Percentiles rank a stretch among this genome's conserved stretches.
These are phyloP conservation scores for Cryptococcus sp. DNA, from an alignment of 1,284 basidiomycete species.

Conservation along the genomic window DNA sequence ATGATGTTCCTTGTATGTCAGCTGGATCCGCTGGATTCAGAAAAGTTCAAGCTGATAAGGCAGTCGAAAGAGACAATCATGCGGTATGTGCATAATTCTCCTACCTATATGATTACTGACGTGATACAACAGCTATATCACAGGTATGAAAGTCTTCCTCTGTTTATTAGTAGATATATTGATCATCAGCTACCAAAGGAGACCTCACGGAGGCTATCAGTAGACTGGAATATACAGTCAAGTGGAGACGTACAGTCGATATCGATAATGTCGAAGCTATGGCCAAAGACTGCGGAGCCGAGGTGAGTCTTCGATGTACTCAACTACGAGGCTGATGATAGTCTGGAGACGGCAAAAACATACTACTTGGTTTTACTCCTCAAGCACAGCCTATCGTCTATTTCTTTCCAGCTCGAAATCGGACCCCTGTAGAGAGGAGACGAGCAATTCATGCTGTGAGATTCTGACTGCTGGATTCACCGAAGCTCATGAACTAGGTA, in stretches of 20 bases:
- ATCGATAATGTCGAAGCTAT: slow-evolving; percentile 37
- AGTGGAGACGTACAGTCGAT: slow-evolving; percentile 32
- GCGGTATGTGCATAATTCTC: slow-evolving; percentile 12
- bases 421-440: slow-evolving; percentile 22
- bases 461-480: background rate
- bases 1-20: slow-evolving; percentile 40
- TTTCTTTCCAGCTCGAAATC: slow-evolving; percentile 36
- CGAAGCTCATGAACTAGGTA: slow-evolving; percentile 16
- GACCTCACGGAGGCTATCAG: slow-evolving; percentile 24
- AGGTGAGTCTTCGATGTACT: slow-evolving; percentile 21
- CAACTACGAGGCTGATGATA: slow-evolving; percentile 2
- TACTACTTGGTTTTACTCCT: slow-evolving; percentile 30
- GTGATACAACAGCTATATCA: background rate
- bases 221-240: slow-evolving; percentile 32
- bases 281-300: slow-evolving; percentile 24
- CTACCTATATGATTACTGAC: slow-evolving; percentile 9
- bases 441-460: slow-evolving; percentile 24
- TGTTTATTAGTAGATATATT: background rate
- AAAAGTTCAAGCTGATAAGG: background rate
- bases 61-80: slow-evolving; percentile 30
- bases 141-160: background rate
- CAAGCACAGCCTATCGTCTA: slow-evolving; percentile 33
- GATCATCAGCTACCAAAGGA: slow-evolving; percentile 22
- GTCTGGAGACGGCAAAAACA: slow-evolving; percentile 30
- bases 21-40: background rate